phyloP scores from a whole-genome alignment of 257 asterid genomes.

The Solanum peruvianum region DNA sequence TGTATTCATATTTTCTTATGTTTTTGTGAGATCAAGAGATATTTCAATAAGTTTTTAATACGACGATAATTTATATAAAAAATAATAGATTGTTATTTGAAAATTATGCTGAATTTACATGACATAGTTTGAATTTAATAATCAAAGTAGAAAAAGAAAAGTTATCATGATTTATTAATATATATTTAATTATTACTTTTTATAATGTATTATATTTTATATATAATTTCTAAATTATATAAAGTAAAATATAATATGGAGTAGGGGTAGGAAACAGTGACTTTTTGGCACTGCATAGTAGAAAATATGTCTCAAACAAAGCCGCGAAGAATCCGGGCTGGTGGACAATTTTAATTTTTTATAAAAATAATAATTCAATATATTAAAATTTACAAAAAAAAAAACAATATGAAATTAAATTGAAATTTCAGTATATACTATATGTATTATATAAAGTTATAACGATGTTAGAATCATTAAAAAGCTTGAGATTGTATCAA shows the following conservation, averaged over 20 bases:
- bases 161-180: neutral
- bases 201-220: neutral
- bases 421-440: neutral
- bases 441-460: neutral
- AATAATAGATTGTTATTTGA: neutral
- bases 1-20: too few relatives aligned
- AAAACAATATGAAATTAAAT: neutral
- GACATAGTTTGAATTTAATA: neutral
- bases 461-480: neutral
- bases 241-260: neutral
- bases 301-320: slow-evolving; percentile 48
- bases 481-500: neutral
- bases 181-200: neutral
- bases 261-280: slow-evolving; percentile 11
- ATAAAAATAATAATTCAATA: neutral
- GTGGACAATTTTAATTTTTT: slow-evolving; percentile 11
- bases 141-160: neutral
- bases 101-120: neutral
- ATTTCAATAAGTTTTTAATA: too few relatives aligned
- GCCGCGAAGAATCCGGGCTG: slow-evolving; percentile 60
- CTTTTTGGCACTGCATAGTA: slow-evolving; percentile 19
- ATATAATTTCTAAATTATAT: neutral
- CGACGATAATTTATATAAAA: neutral
- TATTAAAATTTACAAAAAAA: neutral
- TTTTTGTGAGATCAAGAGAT: too few relatives aligned